Evolutionary conservation across 169 alveolate species (phyloP), one percentile per base, ranked within the genome.

Genomic region (Eimeria brunetti): DNA sequence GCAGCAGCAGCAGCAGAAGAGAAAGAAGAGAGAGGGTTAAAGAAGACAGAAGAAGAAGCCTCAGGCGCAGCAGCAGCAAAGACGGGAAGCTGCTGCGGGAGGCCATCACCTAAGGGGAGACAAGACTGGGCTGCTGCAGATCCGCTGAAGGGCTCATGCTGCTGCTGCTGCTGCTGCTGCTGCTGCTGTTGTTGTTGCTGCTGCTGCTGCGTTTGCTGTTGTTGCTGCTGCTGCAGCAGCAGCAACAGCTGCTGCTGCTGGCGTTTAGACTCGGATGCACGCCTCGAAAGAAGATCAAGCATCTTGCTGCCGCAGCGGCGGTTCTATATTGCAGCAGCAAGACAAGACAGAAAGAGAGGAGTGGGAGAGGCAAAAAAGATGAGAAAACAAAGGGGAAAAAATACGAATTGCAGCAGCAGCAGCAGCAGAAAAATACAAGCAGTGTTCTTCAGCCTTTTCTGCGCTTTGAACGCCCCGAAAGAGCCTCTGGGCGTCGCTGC

Each of bases 221-320:
- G 78, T 41, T 38, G 85, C 85, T 38, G 85, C 58, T 75, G 85
- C 33, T 36, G 60, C 22, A 8, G 85, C 30, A 36, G 85, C 58
- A 9, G 85, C 58, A 36, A 58, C 85, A 36, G 85, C 85, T 75
- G 58, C 58, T 75, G 85, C 85, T 75, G 85, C 85, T 75, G 60
- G 27, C 58, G 51, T 33, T 36, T 44, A 24, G 85, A 33, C 22
- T 36, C 85, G 36, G 56, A 6, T 38, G 85, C 85, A 33, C 36
- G 85, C 44, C 85, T 33, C 6, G 60, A 33, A n/a, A 75, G 53
- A 27, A 75, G 85, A 27, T 33, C 46, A 11, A 75, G 51, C 85
- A 75, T 75, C 36, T 36, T 75, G 86, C 86, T 75, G 86, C 86
- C 24, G 60, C 86, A 30, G 80, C 80, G 38, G 80, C 80, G 20